Conservation (phyloP, 306 rosid genomes). For the Trifolium dubium region DNA sequence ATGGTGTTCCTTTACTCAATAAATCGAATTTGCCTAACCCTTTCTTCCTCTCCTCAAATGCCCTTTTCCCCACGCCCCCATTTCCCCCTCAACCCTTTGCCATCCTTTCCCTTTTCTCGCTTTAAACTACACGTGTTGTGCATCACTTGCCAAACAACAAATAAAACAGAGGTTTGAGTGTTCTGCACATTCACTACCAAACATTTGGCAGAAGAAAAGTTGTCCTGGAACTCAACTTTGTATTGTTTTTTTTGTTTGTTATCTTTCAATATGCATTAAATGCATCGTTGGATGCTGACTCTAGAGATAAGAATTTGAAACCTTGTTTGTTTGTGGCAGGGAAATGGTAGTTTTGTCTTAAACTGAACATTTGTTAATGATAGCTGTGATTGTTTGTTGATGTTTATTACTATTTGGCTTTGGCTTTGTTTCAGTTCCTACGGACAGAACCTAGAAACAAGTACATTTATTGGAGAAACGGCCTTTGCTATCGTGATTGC, state of each 20-base stretch:
- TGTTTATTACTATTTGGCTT: not conserved
- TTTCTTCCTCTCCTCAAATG: not conserved
- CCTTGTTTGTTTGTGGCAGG: conserved; percentile 7
- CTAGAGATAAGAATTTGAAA: conserved; percentile 13
- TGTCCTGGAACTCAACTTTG: not conserved
- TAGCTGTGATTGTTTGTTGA: conserved; percentile 28
- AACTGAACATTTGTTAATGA: conserved; percentile 17
- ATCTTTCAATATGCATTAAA: not conserved
- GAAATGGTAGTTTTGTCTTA: conserved; percentile 29
- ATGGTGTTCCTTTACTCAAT: not conserved
- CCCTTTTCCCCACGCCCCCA: not conserved
- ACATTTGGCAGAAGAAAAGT: not conserved
- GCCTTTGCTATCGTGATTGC: conserved; percentile 92
- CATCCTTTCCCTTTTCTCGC: not conserved
- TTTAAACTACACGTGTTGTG: not conserved
- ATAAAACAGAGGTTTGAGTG: not conserved
- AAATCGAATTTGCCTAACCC: not conserved
- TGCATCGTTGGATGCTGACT: conserved; percentile 12
- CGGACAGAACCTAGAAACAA: conserved; percentile 89
- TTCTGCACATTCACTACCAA: not conserved
- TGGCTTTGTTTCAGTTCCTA: conserved; percentile 74
- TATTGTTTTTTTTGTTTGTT: not conserved
- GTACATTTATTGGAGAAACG: conserved; percentile 91
- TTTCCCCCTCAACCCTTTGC: not conserved
- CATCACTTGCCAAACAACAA: not conserved